Evolutionary conservation across 495 filamentous ascomycete species (phyloP).

Genomic region (Penicillium egyptiacum): DNA sequence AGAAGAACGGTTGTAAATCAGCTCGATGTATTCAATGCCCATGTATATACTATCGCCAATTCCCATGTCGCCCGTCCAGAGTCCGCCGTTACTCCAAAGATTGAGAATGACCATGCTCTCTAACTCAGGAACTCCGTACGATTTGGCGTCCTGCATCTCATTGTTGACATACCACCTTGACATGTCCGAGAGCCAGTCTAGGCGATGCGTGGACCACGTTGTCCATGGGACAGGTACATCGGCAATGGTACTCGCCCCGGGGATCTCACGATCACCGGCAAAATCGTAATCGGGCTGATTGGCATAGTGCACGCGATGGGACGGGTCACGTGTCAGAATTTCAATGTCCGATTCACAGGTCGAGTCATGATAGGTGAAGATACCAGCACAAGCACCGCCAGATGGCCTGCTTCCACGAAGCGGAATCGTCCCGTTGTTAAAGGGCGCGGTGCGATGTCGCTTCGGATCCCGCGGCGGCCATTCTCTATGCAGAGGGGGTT

Average conservation of each 20-base stretch:
- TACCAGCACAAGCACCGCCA: slow-evolving; percentile 61
- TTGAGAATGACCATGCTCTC: slow-evolving; percentile 65
- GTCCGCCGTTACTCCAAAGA: slow-evolving; percentile 73
- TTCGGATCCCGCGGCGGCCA: slow-evolving; percentile 7
- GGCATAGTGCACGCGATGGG: slow-evolving; percentile 62
- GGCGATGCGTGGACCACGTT: slow-evolving; percentile 66
- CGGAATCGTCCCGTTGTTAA: slow-evolving; percentile 4
- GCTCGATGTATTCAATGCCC: slow-evolving; percentile 73
- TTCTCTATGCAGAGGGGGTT: slow-evolving; percentile 13
- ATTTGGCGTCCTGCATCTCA: slow-evolving; percentile 54
- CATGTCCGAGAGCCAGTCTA: slow-evolving; percentile 64
- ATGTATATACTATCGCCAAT: slow-evolving; percentile 58
- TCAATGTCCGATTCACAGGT: slow-evolving; percentile 79
- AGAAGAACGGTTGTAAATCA: slow-evolving; percentile 60
- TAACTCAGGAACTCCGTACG: slow-evolving; percentile 61
- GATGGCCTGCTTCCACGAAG: slow-evolving; percentile 13
- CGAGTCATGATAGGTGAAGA: slow-evolving; percentile 65
- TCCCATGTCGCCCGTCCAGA: slow-evolving; percentile 72
- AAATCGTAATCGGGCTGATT: slow-evolving; percentile 66
- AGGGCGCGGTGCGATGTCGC: neutral
- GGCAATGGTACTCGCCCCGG: slow-evolving; percentile 32
- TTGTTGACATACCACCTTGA: slow-evolving; percentile 72
- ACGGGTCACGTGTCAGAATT: slow-evolving; percentile 61
- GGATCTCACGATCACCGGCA: slow-evolving; percentile 33
- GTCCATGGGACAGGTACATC: slow-evolving; percentile 54